A percentile compares a stretch with the other conserved stretches of the same genome.
These are phyloP conservation scores for Williopsis jadinii DNA, from an alignment of 1,139 yeast genomes.

Conservation along the genomic window DNA sequence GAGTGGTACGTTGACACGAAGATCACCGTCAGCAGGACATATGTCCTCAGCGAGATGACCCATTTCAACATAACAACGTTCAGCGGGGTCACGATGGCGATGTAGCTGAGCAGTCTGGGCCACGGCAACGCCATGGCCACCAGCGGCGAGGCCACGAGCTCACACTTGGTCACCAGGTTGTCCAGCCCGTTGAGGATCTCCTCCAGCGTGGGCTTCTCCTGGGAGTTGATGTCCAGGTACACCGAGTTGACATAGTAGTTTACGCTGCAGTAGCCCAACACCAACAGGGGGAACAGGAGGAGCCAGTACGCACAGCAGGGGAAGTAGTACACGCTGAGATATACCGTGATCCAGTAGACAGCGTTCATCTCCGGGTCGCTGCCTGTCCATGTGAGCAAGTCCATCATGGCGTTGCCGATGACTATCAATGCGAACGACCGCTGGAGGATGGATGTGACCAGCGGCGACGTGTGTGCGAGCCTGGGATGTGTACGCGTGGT, in stretches of 20 bases:
- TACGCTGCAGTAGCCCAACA: conserved; percentile 7
- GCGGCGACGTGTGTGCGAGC: conserved; percentile 27
- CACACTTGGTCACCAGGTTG: conserved; percentile 41
- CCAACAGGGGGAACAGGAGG: conserved; percentile 3
- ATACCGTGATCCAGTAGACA: conserved; percentile 9
- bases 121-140: conserved; percentile 16
- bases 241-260: conserved; percentile 18
- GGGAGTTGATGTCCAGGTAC: conserved; percentile 9
- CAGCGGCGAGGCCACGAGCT: conserved; percentile 26
- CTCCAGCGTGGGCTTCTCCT: conserved; percentile 42
- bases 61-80: conserved; percentile 34
- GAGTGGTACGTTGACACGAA: conserved; percentile 44
- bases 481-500: conserved; percentile 12
- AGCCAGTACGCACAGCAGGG: conserved; percentile 1
- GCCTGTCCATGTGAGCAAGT: conserved; percentile 16
- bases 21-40: conserved; percentile 34
- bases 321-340: conserved; percentile 11
- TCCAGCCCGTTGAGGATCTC: conserved; percentile 47
- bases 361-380: conserved; percentile 12
- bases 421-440: conserved; percentile 41
- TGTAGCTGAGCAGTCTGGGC: conserved; percentile 23
- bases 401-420: conserved; percentile 23
- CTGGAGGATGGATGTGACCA: conserved; percentile 38
- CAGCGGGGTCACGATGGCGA: conserved; percentile 40
- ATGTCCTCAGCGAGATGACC: conserved; percentile 32